Conservation (phyloP, 345 rosid genomes). For the Jatropha curcas region DNA sequence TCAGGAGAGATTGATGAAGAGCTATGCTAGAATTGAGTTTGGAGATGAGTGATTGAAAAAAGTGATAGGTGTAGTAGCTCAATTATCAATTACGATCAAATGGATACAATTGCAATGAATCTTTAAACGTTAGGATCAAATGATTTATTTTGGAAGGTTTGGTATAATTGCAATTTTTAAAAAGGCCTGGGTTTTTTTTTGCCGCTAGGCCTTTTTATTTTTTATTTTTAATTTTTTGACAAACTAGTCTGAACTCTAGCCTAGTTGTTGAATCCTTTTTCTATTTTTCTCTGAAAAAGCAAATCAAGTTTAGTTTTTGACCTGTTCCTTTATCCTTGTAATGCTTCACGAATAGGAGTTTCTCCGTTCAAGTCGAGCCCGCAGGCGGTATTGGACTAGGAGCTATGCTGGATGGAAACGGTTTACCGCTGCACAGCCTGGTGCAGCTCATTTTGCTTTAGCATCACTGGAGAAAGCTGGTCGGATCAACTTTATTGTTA, state of each 20-base stretch:
- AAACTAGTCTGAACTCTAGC: neutral
- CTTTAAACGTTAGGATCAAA: too few species aligned
- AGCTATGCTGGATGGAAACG: slow-evolving; percentile 96
- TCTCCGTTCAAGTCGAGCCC: slow-evolving; percentile 60
- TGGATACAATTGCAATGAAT: too few species aligned
- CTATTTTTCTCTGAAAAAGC: neutral
- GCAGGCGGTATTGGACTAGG: slow-evolving; percentile 91
- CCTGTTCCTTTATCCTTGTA: neutral
- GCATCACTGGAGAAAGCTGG: slow-evolving; percentile 84
- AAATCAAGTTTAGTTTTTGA: neutral
- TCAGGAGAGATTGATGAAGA: too few species aligned
- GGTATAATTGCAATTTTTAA: too few species aligned
- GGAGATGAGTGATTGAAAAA: too few species aligned
- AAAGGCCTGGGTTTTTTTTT: too few species aligned
- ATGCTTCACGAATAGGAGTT: slow-evolving; percentile 55
- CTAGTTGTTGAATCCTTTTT: neutral
- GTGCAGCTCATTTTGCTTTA: slow-evolving; percentile 73
- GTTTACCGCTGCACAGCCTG: slow-evolving; percentile 73
- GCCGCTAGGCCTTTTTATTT: too few species aligned
- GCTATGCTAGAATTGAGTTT: too few species aligned
- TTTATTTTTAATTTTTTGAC: too few species aligned
- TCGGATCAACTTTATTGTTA: slow-evolving; percentile 60
- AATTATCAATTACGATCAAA: too few species aligned
- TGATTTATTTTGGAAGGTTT: too few species aligned
- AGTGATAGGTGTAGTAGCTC: too few species aligned